Percentiles rank a stretch among this genome's conserved stretches.
Evolutionary conservation across 192 early-diverging fungal species (phyloP).

Genomic region (Chytriomyces confervae): DNA sequence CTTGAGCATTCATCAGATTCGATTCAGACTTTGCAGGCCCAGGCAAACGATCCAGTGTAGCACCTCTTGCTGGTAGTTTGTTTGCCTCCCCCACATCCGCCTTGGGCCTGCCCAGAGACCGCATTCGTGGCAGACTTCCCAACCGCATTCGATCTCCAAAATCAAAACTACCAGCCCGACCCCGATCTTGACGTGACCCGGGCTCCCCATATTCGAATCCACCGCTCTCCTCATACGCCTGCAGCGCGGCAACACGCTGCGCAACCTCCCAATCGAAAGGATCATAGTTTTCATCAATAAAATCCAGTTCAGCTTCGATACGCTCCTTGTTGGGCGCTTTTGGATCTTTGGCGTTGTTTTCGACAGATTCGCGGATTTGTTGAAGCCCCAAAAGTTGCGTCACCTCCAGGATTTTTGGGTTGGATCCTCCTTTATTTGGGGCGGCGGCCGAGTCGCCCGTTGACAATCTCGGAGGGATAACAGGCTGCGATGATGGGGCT

Average conservation of each 20-base stretch:
- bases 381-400: constrained; percentile 9
- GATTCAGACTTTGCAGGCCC: neutral
- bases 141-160: neutral
- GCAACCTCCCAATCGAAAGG: constrained; percentile 84
- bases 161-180: neutral
- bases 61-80: neutral
- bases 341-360: constrained; percentile 1
- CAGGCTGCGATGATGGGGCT: neutral
- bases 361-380: neutral
- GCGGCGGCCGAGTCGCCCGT: neutral
- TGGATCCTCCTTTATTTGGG: neutral
- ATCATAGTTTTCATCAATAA: constrained; percentile 75
- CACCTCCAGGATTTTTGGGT: constrained; percentile 5
- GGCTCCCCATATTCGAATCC: no score
- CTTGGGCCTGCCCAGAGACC: neutral
- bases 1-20: neutral
- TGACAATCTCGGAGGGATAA: neutral
- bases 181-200: neutral
- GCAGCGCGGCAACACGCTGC: constrained; percentile 48
- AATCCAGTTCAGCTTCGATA: constrained; percentile 66
- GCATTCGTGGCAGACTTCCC: neutral
- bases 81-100: neutral
- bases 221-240: neutral
- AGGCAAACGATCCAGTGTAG: neutral
- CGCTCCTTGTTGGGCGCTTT: constrained; percentile 55